Conservation (phyloP, 1,284 basidiomycete genomes). For the Macrocystidia cucumis region DNA sequence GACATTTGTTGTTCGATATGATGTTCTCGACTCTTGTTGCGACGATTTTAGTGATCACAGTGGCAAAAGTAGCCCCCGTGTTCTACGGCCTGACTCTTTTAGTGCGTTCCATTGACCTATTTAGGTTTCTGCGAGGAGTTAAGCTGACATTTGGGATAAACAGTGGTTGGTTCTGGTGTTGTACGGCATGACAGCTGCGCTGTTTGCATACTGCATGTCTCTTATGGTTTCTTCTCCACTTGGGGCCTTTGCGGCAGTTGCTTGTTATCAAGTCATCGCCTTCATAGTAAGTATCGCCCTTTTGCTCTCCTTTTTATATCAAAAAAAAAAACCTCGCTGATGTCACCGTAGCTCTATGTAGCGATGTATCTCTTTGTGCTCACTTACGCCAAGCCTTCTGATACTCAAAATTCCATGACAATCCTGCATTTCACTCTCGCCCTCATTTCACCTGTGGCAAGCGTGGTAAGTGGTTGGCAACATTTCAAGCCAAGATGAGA, state of each 20-base stretch:
- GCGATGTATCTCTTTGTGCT: constrained; percentile 60
- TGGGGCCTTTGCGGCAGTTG: constrained; percentile 66
- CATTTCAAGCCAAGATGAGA: neutral
- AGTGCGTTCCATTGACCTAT: too few species aligned
- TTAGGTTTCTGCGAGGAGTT: too few species aligned
- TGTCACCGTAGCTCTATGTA: constrained; percentile 43
- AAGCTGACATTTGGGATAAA: too few species aligned
- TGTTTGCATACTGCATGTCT: constrained; percentile 66
- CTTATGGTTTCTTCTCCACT: constrained; percentile 59
- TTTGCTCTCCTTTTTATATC: constrained; percentile 3
- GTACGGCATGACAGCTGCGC: constrained; percentile 61
- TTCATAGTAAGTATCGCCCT: constrained; percentile 45
- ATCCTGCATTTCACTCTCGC: constrained; percentile 67
- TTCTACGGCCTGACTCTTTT: constrained; percentile 68
- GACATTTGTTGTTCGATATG: constrained; percentile 71
- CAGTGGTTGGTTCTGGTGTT: constrained; percentile 68
- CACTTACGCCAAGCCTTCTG: constrained; percentile 60
- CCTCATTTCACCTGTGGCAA: constrained; percentile 61
- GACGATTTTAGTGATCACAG: constrained; percentile 57
- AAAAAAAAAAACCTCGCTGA: constrained; percentile 1
- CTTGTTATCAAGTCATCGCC: constrained; percentile 70
- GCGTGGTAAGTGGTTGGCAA: constrained; percentile 40
- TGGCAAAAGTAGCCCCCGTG: constrained; percentile 47
- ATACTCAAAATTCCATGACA: constrained; percentile 45
- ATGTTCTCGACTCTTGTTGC: constrained; percentile 50